A percentile compares a stretch with the other conserved stretches of the same genome.
These are phyloP conservation scores for Nepenthes alata DNA, from an alignment of 179 eudicot genomes.

Conservation along the genomic window DNA sequence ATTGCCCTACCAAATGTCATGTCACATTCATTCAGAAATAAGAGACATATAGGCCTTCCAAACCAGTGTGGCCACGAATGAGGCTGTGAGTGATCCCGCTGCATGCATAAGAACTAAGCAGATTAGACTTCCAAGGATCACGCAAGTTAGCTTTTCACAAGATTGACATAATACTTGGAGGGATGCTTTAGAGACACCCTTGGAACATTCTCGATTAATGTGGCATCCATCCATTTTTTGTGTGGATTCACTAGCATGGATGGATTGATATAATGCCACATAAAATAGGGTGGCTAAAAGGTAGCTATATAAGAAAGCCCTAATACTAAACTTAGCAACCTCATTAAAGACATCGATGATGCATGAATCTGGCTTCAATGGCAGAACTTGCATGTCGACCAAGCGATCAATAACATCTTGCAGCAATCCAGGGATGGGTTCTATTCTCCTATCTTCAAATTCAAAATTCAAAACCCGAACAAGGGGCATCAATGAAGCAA, in stretches of 20 bases:
- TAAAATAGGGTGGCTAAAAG: no score
- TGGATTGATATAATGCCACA: no score
- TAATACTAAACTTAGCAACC: constrained; percentile 18
- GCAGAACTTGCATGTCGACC: constrained; percentile 25
- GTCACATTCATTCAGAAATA: constrained; percentile 48
- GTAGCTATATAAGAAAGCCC: no score
- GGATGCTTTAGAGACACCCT: background rate
- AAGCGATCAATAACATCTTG: constrained; percentile 37
- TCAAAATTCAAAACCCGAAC: constrained; percentile 5
- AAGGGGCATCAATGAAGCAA: background rate
- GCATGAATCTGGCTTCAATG: constrained; percentile 45
- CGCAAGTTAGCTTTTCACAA: background rate
- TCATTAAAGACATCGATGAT: constrained; percentile 51
- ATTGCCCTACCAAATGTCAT: constrained; percentile 42
- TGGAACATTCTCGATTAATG: background rate
- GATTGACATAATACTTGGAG: background rate
- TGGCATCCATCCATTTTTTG: background rate
- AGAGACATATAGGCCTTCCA: constrained; percentile 44
- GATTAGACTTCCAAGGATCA: constrained; percentile 9
- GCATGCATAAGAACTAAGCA: constrained; percentile 5
- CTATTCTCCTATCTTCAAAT: constrained; percentile 36
- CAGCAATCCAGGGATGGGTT: constrained; percentile 41
- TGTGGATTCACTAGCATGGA: background rate
- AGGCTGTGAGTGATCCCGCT: constrained; percentile 35
- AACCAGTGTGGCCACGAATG: constrained; percentile 37